These are phyloP conservation scores for Carex arenaria DNA, from an alignment of 202 grass and related monocot genomes.

Conservation along the genomic window DNA sequence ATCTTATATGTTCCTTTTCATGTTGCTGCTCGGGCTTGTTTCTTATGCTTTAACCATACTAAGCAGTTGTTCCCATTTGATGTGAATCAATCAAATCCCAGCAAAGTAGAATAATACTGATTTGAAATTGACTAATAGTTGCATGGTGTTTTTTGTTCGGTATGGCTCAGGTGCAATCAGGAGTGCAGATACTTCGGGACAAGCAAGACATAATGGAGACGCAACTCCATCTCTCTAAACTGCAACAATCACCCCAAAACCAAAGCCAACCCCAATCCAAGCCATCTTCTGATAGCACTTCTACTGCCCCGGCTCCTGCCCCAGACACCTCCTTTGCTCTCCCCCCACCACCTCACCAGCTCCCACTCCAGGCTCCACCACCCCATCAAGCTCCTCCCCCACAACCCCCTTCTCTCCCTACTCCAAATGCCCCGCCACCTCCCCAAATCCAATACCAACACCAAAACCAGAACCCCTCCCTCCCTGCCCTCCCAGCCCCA, in stretches of 20 bases:
- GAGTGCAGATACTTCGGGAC: conserved; percentile 79
- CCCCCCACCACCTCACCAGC: conserved; percentile 38
- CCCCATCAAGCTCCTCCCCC: conserved; percentile 20
- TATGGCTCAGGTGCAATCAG: conserved; percentile 58
- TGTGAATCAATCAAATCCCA: background rate
- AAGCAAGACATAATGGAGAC: conserved; percentile 77
- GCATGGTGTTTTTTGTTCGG: background rate
- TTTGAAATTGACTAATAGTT: background rate
- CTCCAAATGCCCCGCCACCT: conserved; percentile 45
- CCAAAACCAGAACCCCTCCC: conserved; percentile 26
- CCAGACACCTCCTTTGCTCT: background rate
- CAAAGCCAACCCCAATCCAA: conserved; percentile 29
- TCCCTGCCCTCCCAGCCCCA: conserved; percentile 8
- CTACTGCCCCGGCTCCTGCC: conserved; percentile 29
- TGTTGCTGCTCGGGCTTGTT: background rate
- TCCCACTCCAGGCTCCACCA: conserved; percentile 25
- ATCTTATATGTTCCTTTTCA: background rate
- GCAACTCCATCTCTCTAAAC: conserved; percentile 58
- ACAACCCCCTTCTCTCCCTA: conserved; percentile 33
- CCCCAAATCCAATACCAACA: conserved; percentile 22
- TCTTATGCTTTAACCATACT: background rate
- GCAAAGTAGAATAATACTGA: background rate
- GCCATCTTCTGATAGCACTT: conserved; percentile 36
- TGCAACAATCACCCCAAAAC: conserved; percentile 29
- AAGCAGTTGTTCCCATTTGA: background rate